A percentile compares a stretch with the other conserved stretches of the same genome.
Evolutionary conservation across 805 yeast species (phyloP).

Genomic region (Torulaspora maleeae): DNA sequence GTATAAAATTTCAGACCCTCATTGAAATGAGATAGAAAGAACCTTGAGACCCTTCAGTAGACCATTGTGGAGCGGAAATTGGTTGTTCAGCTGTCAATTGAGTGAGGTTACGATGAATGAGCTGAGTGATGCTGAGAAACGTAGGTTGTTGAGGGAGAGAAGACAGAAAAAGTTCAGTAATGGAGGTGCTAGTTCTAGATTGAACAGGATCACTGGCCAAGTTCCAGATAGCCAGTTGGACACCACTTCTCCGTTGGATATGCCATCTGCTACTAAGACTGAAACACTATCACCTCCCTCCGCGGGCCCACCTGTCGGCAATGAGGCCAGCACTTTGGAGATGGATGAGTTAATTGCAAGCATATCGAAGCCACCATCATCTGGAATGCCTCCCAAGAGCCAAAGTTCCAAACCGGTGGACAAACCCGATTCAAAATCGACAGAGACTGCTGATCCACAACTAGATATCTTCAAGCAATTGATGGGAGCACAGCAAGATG

Average conservation of each 20-base stretch:
- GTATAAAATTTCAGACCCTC: constrained; percentile 14
- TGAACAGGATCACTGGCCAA: constrained; percentile 46
- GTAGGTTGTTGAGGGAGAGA: constrained; percentile 54
- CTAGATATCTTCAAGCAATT: constrained; percentile 29
- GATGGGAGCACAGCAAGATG: constrained; percentile 23
- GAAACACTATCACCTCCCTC: neutral
- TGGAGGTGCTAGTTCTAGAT: constrained; percentile 51
- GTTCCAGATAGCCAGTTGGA: constrained; percentile 36
- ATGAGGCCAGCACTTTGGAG: constrained; percentile 12
- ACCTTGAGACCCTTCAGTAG: neutral
- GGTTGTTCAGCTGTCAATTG: neutral
- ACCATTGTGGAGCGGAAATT: neutral
- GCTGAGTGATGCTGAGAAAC: constrained; percentile 51
- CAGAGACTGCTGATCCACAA: constrained; percentile 16
- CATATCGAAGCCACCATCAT: constrained; percentile 10
- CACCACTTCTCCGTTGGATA: constrained; percentile 35
- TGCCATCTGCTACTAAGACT: constrained; percentile 6
- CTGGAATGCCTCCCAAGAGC: constrained; percentile 3
- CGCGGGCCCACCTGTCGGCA: constrained; percentile 3
- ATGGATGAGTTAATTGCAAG: constrained; percentile 21
- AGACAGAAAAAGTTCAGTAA: constrained; percentile 58
- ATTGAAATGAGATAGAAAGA: neutral
- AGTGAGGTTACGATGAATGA: constrained; percentile 9
- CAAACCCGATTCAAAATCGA: neutral
- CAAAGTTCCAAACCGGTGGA: neutral